Conservation (phyloP, 306 rosid species). For the Betula pendula region DNA sequence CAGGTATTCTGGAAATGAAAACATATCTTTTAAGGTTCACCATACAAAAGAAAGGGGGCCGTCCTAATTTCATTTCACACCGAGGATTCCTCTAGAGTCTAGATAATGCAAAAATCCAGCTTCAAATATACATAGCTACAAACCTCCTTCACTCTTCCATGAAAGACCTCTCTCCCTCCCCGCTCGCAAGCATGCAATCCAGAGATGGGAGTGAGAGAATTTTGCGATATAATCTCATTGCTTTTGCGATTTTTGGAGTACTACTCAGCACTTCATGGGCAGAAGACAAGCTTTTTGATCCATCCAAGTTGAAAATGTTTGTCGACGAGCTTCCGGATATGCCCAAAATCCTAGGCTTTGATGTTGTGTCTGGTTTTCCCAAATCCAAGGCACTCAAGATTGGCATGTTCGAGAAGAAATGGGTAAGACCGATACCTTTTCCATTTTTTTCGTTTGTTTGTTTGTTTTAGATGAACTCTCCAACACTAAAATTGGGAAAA, state of each 20-base stretch:
- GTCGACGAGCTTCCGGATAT: slow-evolving; percentile 48
- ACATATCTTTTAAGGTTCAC: not conserved
- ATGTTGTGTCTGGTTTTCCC: slow-evolving; percentile 29
- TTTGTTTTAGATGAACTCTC: too few relatives aligned
- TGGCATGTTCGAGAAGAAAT: slow-evolving; percentile 49
- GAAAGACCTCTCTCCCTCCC: not conserved
- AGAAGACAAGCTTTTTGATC: slow-evolving; percentile 19
- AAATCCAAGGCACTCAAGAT: slow-evolving; percentile 32
- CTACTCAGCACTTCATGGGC: slow-evolving; percentile 15
- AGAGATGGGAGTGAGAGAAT: not conserved
- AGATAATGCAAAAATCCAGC: not conserved
- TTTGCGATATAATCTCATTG: not conserved
- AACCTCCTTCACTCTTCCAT: not conserved
- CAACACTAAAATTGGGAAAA: too few relatives aligned
- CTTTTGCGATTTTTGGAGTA: not conserved
- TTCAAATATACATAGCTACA: not conserved
- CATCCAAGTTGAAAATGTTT: slow-evolving; percentile 37
- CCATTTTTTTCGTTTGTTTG: not conserved
- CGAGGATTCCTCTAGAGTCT: not conserved
- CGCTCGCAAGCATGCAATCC: not conserved
- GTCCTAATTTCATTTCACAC: not conserved
- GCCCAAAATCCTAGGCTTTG: slow-evolving; percentile 37
- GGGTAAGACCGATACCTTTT: slow-evolving; percentile 24
- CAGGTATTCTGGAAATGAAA: not conserved
- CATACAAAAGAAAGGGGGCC: not conserved